Evolutionary conservation across 2,329 filamentous ascomycete genomes (phyloP), one percentile per base, ranked within the genome.

Genomic region (Epichloe uncinata): DNA sequence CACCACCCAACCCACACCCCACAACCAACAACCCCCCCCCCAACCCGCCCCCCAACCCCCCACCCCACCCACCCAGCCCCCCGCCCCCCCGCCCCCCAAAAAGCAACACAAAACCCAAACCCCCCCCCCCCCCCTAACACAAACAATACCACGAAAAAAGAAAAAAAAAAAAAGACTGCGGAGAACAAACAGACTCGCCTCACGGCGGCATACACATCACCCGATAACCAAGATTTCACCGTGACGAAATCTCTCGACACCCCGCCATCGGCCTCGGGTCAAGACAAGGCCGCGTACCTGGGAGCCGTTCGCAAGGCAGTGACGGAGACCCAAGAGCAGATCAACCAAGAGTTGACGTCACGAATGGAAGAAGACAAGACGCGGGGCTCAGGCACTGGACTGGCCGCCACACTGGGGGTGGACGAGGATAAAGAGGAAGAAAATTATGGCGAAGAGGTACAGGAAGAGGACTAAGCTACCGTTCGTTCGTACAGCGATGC

Each of bases 401-500:
- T 8, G 16, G 18, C 45, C 3, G 59, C 50, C 20, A 54, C 43
- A 36, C 52, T 60, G 52, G 45, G 60, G 52, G 59, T 71, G 9
- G 74, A 79, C 52, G 78, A 82, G 52, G 71, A 65, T 11, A 74
- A 76, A 54, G 80, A 82, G 61, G 85, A 88, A 61, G 79, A 86
- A 59, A 85, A 89, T 61, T 95, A 95, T 62, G 89, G 88, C 45
- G 89, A 95, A 65, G 88, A 95, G 64, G 78, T 82, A 12, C 81
- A 83, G 46, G 82, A 85, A 41, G 83, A 85, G 33, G 77, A 77
- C 35, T 64, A 66, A 53, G 6, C 9, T 26, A 33, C 6, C 30
- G 8, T 13, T 5, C 15, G 8, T 13, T 8, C 20, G 34, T 22
- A 41, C 22, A 13, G 11, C 36, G 22, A 47, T 20, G 36, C 11